A percentile compares a stretch with the other conserved stretches of the same genome.
Evolutionary conservation across 345 rosid species (phyloP).

Genomic region (Corymbia maculata): DNA sequence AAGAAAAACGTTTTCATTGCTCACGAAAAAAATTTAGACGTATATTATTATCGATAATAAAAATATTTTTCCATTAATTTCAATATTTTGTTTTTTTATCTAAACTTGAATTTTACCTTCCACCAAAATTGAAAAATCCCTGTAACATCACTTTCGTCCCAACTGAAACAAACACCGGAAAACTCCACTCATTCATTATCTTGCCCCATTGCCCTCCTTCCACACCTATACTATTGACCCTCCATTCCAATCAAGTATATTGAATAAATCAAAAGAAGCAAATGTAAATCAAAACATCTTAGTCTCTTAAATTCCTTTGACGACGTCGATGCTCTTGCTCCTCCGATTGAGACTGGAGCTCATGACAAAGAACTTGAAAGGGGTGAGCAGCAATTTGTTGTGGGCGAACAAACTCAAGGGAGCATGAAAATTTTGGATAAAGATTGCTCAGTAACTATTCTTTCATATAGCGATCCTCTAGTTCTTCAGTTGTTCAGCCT

Average conservation of each 20-base stretch:
- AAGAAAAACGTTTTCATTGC: not conserved
- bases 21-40: not conserved
- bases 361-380: not conserved
- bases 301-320: not conserved
- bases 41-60: not conserved
- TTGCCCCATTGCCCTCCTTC: not conserved
- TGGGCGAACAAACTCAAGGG: not conserved
- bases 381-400: not conserved
- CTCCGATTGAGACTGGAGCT: not conserved
- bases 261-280: not conserved
- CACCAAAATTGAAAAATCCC: not conserved
- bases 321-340: not conserved
- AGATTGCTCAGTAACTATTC: not conserved
- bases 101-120: not conserved
- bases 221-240: not conserved
- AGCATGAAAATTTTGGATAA: not conserved
- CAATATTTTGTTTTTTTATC: too few relatives aligned
- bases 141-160: not conserved
- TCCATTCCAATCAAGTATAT: not conserved
- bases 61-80: rapidly evolving
- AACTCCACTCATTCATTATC: not conserved
- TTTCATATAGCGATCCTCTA: not conserved
- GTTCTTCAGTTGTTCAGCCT: not conserved
- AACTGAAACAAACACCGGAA: not conserved
- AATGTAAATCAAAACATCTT: not conserved